Evolutionary conservation across 2,329 filamentous ascomycete genomes (phyloP), one percentile per base, ranked within the genome.

Genomic region (Fusarium coffeatum): DNA sequence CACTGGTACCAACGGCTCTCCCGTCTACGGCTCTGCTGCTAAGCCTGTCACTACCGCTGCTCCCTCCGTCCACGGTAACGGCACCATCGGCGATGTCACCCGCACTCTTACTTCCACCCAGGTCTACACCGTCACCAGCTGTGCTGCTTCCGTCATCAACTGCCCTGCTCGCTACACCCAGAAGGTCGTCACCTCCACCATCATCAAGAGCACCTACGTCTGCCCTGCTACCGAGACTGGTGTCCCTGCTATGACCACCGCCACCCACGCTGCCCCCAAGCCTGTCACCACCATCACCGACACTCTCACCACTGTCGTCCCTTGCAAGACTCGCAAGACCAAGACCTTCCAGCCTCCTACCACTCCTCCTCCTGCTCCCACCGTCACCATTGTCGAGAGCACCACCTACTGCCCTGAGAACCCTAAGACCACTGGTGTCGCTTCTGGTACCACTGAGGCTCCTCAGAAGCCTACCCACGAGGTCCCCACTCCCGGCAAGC

Each of bases 131-230:
- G 64, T 82, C 34, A 82, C 80, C 23, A 76, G 74, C 58, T 83
- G 81, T 59, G 79, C 77, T 53, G 77, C 76, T 41, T 74, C 75
- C 6, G 78, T 80, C 20, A 64, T 78, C 64, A 82, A 83, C 78
- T 83, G 81, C 75, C 80, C 80, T 25, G 76, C 78, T 41, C 73
- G 75, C 20, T 79, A 78, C 45, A 77, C 74, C 74, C 78, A 79
- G 32, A 74, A 75, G 37, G 72, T 78, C 25, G 59, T 82, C 37
- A 73, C 77, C 23, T 70, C 64, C 10, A 76, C 74, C 20, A 23
- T 75, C 28, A 41, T 68, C 22, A 22, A 58, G 27, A 71, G 59
- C 55, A 68, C 71, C 41, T 74, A 69, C 23, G 59, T 75, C 43
- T 76, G 74, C 66, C 74, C 74, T 37, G 72, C 67, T 6, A 67